Evolutionary conservation across 2,329 filamentous ascomycete species (phyloP), one percentile per base, ranked within the genome.

Genomic region (Leptographium flavum): DNA sequence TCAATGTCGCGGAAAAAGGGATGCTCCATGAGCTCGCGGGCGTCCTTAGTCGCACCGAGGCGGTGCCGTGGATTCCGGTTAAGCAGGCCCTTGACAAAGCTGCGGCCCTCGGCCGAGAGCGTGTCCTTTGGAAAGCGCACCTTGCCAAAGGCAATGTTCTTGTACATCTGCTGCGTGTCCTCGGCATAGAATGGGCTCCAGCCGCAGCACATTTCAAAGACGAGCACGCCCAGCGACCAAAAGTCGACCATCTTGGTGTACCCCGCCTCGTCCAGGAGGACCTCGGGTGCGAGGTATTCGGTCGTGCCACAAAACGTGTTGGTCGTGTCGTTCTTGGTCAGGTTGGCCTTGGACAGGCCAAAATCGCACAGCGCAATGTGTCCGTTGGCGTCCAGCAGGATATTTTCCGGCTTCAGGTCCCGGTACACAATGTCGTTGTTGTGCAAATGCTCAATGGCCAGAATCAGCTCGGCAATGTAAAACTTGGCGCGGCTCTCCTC

Each of bases 171-270:
- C 64, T 98, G 92, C 0, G 92, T 98, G 59, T 98, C 92, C 58
- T 98, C 92, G 46, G 92, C 92, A 56, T 96, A 98, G 66, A 98
- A 98, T 0, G 92, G 92, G 57, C 87, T 95, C 92, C 92, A 98
- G 30, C 92, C 92, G 57, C 92, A 98, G 68, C 92, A 98, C 92
- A 98, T 98, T 63, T 98, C 92, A 57, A 98, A 98, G 1, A 98
- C 92, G 45, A 98, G 71, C 40, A 98, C 92, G 47, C 92, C 92
- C 13, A 98, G 73, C 2, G 92, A 98, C 92, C 92, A 98, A 63
- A 96, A 98, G 62, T 98, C 92, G 7, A 98, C 92, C 92, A 98
- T 96, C 68, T 96, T 96, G 45, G 92, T 96, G 64, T 98, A 98
- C 30, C 92, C 92, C 57, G 87, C 85, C 66, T 98, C 92, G 55